Evolutionary conservation across 495 filamentous ascomycete species (phyloP), one percentile per base, ranked within the genome.

Genomic region (Lasiosphaeris hirsuta): DNA sequence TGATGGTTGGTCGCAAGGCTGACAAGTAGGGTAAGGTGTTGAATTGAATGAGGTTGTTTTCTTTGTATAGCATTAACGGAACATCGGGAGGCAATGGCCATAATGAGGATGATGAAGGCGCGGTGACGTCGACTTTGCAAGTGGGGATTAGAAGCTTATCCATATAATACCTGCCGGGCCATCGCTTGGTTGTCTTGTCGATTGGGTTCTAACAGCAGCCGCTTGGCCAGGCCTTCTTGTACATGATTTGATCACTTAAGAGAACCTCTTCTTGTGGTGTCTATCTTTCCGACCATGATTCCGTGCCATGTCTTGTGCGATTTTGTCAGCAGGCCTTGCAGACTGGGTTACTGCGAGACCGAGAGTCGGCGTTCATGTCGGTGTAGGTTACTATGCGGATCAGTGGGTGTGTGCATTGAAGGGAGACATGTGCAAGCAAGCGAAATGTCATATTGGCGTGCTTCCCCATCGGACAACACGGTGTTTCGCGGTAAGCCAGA

Each of bases 1-100:
- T 98, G 71, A 97, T 98, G 94, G 85, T 98, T 55, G 94, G 83
- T 38, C 84, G 91, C 75, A 98, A 98, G 79, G 90, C 93, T n/a
- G 62, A 62, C 42, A 65, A 76, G 61, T 78, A 69, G 23, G 23
- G 5, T 5, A 2, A 36, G 58, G 14, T 11, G 10, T 9, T 18
- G 4, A 6, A 11, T 53, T 6, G 4, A 9, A 18, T 42, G 15
- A 17, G 8, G 14, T 57, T 51, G 23, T 58, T 52, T 62, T 45
- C 53, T 59, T 53, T 62, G 55, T 51, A 56, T 36, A 55, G 38
- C 47, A 59, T 54, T 46, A 48, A 60, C 33, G 56, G 55, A 61
- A 58, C 58, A 66, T 54, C 36, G 44, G 47, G 45, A 34, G 56
- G 51, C 30, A 58, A 23, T 13, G 54, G 34, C 34, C 53, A 60